Conservation (phyloP, 2,329 filamentous ascomycete species). For the Nannizzia gypsea region DNA sequence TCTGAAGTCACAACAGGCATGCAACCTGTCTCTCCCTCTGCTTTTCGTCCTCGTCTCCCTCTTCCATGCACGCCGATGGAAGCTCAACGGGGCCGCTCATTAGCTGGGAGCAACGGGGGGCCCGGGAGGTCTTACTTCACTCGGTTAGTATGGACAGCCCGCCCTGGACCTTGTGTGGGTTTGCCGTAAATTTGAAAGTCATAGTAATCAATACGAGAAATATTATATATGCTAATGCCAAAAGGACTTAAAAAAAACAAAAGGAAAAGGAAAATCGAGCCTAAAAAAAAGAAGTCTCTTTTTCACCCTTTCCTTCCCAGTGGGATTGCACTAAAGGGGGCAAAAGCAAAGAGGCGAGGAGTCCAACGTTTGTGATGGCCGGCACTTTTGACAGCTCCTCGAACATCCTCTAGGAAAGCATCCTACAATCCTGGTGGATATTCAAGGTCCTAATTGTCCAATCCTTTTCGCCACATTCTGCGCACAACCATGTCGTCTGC, state of each 20-base stretch:
- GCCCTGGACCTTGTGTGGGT: conserved; percentile 4
- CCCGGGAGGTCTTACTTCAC: conserved; percentile 4
- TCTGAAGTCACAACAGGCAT: neutral
- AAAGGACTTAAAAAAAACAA: neutral
- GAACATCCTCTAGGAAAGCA: conserved; percentile 4
- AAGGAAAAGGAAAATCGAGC: neutral
- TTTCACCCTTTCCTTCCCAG: neutral
- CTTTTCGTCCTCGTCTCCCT: neutral
- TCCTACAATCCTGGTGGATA: conserved; percentile 3
- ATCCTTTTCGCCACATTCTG: conserved; percentile 1
- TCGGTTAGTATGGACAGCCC: conserved; percentile 2
- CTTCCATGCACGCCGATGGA: neutral
- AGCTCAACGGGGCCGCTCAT: conserved; percentile 2
- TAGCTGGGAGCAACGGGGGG: conserved; percentile 1
- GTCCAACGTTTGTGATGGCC: neutral
- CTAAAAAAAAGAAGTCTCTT: neutral
- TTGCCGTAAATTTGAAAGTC: conserved; percentile 1
- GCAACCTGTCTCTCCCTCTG: neutral
- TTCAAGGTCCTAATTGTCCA: neutral
- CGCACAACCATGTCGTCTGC: neutral
- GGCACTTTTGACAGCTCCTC: conserved; percentile 3
- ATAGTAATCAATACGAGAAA: conserved; percentile 4
- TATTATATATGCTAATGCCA: conserved; percentile 1
- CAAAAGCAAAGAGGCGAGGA: neutral
- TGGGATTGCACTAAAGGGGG: neutral